phyloP scores from a whole-genome alignment of 331 rosid species.

The Erythrophleum ivorense region DNA sequence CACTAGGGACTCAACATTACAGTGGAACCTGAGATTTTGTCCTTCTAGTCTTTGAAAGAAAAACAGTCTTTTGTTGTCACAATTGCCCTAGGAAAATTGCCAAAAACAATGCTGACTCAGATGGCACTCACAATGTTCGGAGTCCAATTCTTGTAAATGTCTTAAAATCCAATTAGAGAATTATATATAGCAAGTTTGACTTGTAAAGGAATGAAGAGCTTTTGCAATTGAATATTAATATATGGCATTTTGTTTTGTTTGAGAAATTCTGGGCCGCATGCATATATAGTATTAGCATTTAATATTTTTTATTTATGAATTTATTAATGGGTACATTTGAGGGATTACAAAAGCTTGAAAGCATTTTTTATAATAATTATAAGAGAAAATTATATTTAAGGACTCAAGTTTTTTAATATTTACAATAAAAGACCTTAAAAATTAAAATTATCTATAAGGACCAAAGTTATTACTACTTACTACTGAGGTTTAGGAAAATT shows the following conservation, averaged over 20 bases:
- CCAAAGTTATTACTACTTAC: no score
- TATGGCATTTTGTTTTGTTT: not conserved
- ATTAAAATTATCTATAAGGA: no score
- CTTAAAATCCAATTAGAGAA: not conserved
- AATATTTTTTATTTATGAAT: no score
- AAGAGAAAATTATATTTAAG: no score
- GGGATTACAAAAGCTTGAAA: no score
- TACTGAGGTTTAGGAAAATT: no score
- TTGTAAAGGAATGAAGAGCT: not conserved
- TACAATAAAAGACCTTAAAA: no score
- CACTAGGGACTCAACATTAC: not conserved
- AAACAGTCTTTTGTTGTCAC: constrained; percentile 27
- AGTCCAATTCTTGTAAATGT: not conserved
- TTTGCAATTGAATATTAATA: not conserved
- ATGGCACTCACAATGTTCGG: constrained; percentile 25
- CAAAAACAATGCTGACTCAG: not conserved
- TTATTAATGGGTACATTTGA: no score
- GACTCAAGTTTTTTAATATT: no score
- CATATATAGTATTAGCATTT: no score
- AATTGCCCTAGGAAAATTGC: not conserved
- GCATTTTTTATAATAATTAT: no score
- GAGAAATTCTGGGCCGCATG: no score
- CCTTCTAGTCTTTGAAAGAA: constrained; percentile 26
- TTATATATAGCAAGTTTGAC: not conserved
- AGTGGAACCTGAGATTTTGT: constrained; percentile 22